Base-by-base conservation (phyloP, 352 stramenopile genomes). In the Globisporangium emineosum region DNA sequence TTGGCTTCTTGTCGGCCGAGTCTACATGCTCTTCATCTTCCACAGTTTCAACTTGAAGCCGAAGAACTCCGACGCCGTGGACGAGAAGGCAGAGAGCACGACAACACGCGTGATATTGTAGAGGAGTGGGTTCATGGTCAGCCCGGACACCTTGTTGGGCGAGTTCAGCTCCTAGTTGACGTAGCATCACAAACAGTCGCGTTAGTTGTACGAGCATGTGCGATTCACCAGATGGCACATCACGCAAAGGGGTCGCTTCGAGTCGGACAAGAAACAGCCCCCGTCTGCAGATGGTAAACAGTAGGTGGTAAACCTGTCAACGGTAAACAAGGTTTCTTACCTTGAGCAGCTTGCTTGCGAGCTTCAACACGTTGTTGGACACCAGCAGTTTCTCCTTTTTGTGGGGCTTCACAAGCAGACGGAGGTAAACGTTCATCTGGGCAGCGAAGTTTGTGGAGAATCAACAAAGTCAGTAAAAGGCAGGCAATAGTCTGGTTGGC, bases 1-100 rank as follows among this genome's bases (percentile, higher is more conserved):
- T 37, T 15, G 15, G 5, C 37, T 21, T n/a, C 37, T 45, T 45
- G 15, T 45, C 51, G 9, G 37, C 29, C 29, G n/a, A 40, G 27
- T 53, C 69, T 87, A 91, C 56, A 81, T 68, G 49, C 73, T 79
- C 69, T 94, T 94, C 62, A 97, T 82, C 71, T 97, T 96, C 78
- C 89, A 93, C 15, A 96, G 73, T 81, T 96, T 96, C 60, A 96
- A 78, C 70, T 96, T 97, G 70, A 97, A 97, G 67, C 89, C 89
- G 62, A 97, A 94, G 57, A 95, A 91, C 69, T 97, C 89, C 17
- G 85, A 96, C 50, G 91, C 85, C 3, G 89, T 89, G 47, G 88
- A 94, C 58, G 85, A 95, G 59, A 97, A 94, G 43, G 89, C 89
- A 27, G 88, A 96, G 54, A 97, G 75, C 59, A 97, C 84, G 50